phyloP scores from a whole-genome alignment of 306 rosid genomes.

The Glycine latifolia region DNA sequence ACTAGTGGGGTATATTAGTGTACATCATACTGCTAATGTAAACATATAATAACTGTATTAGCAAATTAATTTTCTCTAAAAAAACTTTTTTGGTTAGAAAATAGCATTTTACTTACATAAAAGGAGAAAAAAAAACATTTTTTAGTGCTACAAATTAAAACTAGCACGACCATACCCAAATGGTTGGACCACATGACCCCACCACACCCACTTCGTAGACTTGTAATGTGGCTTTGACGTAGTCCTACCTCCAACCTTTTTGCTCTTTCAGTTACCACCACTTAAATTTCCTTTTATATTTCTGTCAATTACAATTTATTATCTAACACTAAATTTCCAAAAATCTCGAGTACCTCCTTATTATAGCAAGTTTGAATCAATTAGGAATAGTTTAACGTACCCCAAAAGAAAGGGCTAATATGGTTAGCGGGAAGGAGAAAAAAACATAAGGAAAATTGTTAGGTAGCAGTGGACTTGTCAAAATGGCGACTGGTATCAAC shows the following conservation, averaged over 20 bases:
- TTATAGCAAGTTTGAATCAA: not conserved
- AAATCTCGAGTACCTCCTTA: not conserved
- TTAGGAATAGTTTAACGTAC: not conserved
- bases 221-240: conserved; percentile 35
- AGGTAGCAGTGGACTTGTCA: conserved; percentile 54
- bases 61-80: not conserved
- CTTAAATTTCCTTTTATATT: not conserved
- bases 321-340: not conserved
- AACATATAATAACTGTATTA: too few relatives aligned
- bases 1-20: not conserved
- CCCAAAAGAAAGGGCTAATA: conserved; percentile 4
- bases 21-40: too few relatives aligned
- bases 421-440: not conserved
- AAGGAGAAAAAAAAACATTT: not conserved
- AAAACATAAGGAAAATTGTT: conserved; percentile 6
- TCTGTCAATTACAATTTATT: not conserved
- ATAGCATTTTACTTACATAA: not conserved
- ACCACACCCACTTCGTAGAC: conserved; percentile 36
- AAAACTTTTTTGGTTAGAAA: not conserved
- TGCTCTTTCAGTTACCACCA: not conserved
- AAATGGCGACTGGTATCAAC: conserved; percentile 46
- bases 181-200: conserved; percentile 25
- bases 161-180: not conserved
- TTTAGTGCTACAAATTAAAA: not conserved
- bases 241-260: not conserved